phyloP scores from a whole-genome alignment of 371 early-diverging fungal species.

The Rhizomucor pusillus region DNA sequence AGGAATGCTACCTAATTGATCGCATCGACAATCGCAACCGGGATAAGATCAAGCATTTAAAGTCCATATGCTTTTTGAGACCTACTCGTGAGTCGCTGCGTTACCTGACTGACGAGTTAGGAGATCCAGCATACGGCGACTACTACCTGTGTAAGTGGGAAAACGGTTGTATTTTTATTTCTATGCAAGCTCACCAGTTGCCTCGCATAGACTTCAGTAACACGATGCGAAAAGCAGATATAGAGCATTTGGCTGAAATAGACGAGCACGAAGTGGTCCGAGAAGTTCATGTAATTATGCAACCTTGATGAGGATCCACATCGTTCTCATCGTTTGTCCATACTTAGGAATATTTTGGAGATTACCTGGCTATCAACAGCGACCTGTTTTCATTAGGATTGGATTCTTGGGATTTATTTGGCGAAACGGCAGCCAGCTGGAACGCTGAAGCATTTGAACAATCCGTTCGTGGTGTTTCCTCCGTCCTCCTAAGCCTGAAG shows the following conservation, averaged over 20 bases:
- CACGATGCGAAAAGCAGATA: slow-evolving; percentile 79
- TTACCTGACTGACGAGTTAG: slow-evolving; percentile 83
- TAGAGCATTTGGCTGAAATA: slow-evolving; percentile 92
- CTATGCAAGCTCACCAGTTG: not conserved
- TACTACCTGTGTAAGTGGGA: slow-evolving; percentile 83
- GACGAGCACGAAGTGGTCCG: slow-evolving; percentile 93
- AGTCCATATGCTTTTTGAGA: slow-evolving; percentile 89
- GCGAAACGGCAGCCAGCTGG: slow-evolving; percentile 70
- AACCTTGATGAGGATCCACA: not conserved
- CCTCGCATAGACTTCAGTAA: slow-evolving; percentile 81
- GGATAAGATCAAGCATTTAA: slow-evolving; percentile 92
- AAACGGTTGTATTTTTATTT: not conserved
- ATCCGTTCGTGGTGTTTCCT: slow-evolving; percentile 73
- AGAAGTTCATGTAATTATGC: slow-evolving; percentile 75
- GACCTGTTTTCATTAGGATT: slow-evolving; percentile 84
- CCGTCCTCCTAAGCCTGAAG: slow-evolving; percentile 81
- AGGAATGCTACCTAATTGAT: slow-evolving; percentile 93
- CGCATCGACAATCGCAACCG: slow-evolving; percentile 80
- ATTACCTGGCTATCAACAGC: slow-evolving; percentile 83
- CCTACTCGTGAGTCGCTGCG: slow-evolving; percentile 84
- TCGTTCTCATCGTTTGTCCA: slow-evolving; percentile 1
- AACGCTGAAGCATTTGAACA: slow-evolving; percentile 70
- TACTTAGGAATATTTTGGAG: slow-evolving; percentile 85
- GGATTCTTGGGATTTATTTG: slow-evolving; percentile 65
- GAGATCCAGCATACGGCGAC: slow-evolving; percentile 89